phyloP scores from a whole-genome alignment of 352 stramenopile species.

The Pythium biforme region DNA sequence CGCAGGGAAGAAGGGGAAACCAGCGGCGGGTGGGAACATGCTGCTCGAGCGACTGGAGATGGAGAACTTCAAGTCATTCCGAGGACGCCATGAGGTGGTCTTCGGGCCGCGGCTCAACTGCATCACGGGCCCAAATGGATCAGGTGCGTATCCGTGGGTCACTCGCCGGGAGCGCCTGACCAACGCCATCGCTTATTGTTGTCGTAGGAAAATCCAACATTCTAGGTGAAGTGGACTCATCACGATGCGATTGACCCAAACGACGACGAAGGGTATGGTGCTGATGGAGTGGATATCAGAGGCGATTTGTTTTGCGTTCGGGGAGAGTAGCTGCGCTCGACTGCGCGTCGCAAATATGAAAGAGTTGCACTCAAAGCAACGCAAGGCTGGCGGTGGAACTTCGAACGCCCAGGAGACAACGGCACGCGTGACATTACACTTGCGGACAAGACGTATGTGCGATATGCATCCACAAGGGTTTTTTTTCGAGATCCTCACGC shows the following conservation, averaged over 20 bases:
- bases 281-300: constrained; percentile 21
- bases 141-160: no score
- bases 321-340: constrained; percentile 28
- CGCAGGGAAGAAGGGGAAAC: not conserved
- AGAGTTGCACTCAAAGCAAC: constrained; percentile 30
- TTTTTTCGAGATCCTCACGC: not conserved
- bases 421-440: constrained; percentile 31
- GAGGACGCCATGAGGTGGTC: constrained; percentile 30
- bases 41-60: constrained; percentile 36
- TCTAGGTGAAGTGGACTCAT: constrained; percentile 21
- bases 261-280: not conserved
- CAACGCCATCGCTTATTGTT: no score
- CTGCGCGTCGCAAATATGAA: constrained; percentile 37
- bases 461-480: not conserved
- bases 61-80: constrained; percentile 50
- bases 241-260: not conserved
- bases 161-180: no score
- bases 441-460: constrained; percentile 31
- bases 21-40: constrained; percentile 21
- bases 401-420: constrained; percentile 16
- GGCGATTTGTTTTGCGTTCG: constrained; percentile 49
- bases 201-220: constrained; percentile 45
- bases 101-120: constrained; percentile 38
- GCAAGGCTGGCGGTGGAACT: not conserved
- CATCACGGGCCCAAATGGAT: constrained; percentile 44